Evolutionary conservation across 371 early-diverging fungal genomes (phyloP).

Genomic region (Mucor sp.): DNA sequence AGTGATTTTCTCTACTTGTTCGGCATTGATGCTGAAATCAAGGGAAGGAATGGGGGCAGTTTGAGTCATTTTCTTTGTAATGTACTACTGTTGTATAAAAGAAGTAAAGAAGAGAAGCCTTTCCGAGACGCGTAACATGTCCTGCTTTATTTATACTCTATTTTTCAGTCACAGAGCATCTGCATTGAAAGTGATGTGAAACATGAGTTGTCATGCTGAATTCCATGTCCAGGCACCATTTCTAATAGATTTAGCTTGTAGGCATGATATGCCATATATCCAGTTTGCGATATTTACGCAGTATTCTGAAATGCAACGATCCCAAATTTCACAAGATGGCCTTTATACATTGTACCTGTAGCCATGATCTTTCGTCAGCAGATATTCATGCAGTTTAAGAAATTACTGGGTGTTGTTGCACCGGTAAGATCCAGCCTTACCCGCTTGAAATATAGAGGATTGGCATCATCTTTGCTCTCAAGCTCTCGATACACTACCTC

Average conservation of each 20-base stretch:
- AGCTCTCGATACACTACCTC: too few relatives aligned
- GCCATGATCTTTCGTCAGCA: too few relatives aligned
- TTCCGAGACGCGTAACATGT: background rate
- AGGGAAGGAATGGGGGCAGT: slow-evolving; percentile 48
- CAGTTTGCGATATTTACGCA: too few relatives aligned
- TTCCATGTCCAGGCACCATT: background rate
- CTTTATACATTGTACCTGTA: too few relatives aligned
- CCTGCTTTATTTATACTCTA: background rate
- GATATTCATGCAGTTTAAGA: too few relatives aligned
- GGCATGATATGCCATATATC: background rate
- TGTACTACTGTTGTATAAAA: background rate
- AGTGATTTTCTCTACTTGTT: slow-evolving; percentile 37
- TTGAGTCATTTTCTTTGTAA: slow-evolving; percentile 25
- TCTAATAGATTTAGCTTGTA: background rate
- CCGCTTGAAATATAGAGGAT: too few relatives aligned
- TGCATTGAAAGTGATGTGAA: background rate
- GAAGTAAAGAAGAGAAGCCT: background rate
- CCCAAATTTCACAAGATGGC: too few relatives aligned
- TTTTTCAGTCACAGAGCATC: background rate
- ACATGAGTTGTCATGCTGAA: background rate
- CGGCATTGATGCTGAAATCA: slow-evolving; percentile 45
- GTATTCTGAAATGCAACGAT: too few relatives aligned
- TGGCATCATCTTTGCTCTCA: too few relatives aligned
- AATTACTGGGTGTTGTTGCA: too few relatives aligned
- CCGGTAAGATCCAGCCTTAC: too few relatives aligned